Evolutionary conservation across 768 basidiomycete genomes (phyloP).

Genomic region (Pulveroboletus sp.): DNA sequence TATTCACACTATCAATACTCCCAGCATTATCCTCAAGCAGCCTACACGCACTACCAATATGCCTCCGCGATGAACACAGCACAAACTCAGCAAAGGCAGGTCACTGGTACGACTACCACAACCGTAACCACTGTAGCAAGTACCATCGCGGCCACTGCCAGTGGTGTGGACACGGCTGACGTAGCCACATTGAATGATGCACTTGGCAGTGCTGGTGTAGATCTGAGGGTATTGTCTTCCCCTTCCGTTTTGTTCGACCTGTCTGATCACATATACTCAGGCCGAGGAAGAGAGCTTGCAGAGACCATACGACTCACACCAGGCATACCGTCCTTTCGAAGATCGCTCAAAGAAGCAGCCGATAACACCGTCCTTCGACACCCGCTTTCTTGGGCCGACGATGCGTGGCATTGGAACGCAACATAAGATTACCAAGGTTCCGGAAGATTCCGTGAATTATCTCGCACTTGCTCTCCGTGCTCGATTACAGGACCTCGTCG

Average conservation of each 20-base stretch:
- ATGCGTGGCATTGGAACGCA: constrained; percentile 64
- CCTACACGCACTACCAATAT: constrained; percentile 43
- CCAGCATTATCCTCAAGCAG: constrained; percentile 34
- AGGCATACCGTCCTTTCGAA: constrained; percentile 61
- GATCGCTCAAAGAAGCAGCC: constrained; percentile 81
- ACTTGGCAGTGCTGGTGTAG: constrained; percentile 81
- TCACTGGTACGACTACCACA: constrained; percentile 12
- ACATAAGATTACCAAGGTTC: constrained; percentile 63
- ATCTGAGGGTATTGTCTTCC: constrained; percentile 55
- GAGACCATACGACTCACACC: constrained; percentile 56
- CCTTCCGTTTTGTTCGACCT: not conserved
- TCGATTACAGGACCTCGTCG: constrained; percentile 66
- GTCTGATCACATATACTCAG: constrained; percentile 34
- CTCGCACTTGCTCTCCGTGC: constrained; percentile 73
- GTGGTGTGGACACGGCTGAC: constrained; percentile 58
- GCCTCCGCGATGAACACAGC: constrained; percentile 25
- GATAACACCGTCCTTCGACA: constrained; percentile 62
- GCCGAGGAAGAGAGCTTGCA: constrained; percentile 84
- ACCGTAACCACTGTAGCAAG: constrained; percentile 14
- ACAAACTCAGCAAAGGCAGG: constrained; percentile 31
- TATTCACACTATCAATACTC: constrained; percentile 48
- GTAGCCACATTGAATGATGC: constrained; percentile 80
- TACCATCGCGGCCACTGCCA: constrained; percentile 22
- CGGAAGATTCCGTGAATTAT: constrained; percentile 73
- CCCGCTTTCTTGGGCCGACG: constrained; percentile 55